Evolutionary conservation across 176 grass and related monocot genomes (phyloP).

Genomic region (Elymus sibiricus): DNA sequence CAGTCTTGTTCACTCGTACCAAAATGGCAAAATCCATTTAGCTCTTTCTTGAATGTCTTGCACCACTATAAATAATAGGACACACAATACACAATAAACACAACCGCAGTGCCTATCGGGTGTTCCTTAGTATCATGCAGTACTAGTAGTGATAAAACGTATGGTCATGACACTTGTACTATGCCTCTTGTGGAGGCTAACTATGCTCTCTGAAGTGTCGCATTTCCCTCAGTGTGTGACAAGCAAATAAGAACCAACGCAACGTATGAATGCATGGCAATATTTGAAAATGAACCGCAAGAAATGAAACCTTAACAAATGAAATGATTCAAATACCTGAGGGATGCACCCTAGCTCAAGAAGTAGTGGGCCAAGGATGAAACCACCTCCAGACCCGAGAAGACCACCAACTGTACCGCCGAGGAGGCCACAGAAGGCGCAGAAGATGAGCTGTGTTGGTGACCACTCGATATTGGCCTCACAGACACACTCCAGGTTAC

Average conservation of each 20-base stretch:
- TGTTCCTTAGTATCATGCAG: not conserved
- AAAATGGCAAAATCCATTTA: not conserved
- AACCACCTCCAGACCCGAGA: conserved; percentile 89
- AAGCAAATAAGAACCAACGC: not conserved
- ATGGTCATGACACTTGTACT: not conserved
- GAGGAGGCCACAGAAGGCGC: conserved; percentile 76
- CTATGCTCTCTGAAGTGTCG: not conserved
- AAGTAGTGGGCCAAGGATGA: conserved; percentile 94
- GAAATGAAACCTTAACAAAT: not conserved
- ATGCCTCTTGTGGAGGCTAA: not conserved
- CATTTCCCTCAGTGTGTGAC: not conserved
- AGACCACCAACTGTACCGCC: conserved; percentile 91
- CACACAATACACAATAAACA: not conserved
- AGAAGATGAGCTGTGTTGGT: conserved; percentile 73
- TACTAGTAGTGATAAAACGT: not conserved
- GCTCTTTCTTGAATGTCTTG: not conserved
- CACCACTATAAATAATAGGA: not conserved
- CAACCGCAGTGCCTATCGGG: not conserved
- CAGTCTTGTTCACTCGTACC: not conserved
- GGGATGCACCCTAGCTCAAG: conserved; percentile 96
- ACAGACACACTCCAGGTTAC: conserved; percentile 79
- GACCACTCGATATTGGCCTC: conserved; percentile 92
- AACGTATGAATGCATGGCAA: not conserved
- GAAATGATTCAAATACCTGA: conserved; percentile 51
- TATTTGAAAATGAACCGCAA: not conserved